Base-by-base conservation (phyloP, 2,329 filamentous ascomycete species). In the Aureobasidium namibiae region DNA sequence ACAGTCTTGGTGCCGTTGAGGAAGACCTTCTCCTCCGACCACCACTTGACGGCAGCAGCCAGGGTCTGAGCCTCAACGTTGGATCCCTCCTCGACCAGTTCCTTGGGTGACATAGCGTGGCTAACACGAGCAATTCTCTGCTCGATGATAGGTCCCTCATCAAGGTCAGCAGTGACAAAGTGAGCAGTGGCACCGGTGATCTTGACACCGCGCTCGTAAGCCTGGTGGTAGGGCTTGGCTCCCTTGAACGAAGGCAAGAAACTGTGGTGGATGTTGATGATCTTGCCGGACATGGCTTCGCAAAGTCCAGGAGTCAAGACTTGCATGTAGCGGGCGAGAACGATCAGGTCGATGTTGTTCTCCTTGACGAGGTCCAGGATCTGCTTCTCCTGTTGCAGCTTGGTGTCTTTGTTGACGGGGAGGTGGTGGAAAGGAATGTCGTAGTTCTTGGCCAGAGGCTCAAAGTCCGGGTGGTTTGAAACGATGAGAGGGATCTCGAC, bases 211-310 rank as follows among this genome's bases (percentile, higher is more conserved):
- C 89, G 83, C 63, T 92, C 89, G 70, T 88, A 92, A 8, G 89
- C 89, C 78, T 94, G 89, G 73, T 92, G 89, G 74, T 94, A 94
- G 3, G 89, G 89, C 75, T 90, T 90, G 31, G 89, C 89, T 62
- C 89, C 89, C 80, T 94, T 94, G 82, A 94, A 94, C 10, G 82
- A 86, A 0, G 89, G 89, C 79, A 94, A 73, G 82, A 94, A 94
- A 65, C 83, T 87, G 76, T 94, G 89, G 76, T 94, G 89, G 74
- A 94, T 92, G 76, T 94, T 94, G 86, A 94, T 92, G 76, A 94
- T 94, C 71, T 84, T 85, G 61, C 89, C 89, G 53, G 84, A 87
- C 88, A 94, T 92, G 67, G 83, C 88, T 60, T 80, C 75, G 76
- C 89, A 94, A 41, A 94, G 78, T 9, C 75, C 82, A 0, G 88